Evolutionary conservation across 1,284 basidiomycete species (phyloP).

Genomic region (Cystobasidium pallidum): DNA sequence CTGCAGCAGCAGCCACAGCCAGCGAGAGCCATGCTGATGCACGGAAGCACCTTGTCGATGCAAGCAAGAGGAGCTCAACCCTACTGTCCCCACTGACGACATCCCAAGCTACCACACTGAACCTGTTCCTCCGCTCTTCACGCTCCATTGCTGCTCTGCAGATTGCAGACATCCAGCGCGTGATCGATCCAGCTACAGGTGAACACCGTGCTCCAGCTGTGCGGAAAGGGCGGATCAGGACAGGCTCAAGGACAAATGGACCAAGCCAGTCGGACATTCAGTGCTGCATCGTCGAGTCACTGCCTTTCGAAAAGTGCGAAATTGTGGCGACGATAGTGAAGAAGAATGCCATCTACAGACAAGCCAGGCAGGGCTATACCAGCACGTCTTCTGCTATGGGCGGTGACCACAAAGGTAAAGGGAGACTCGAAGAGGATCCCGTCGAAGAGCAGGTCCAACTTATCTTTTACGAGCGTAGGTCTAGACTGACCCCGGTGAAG

Average conservation of each 20-base stretch:
- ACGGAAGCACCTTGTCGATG: not conserved
- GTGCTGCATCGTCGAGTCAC: conserved; percentile 32
- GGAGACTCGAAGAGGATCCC: conserved; percentile 1
- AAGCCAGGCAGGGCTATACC: not conserved
- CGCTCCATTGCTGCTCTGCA: conserved; percentile 16
- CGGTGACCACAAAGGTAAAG: conserved; percentile 9
- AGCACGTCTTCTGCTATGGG: not conserved
- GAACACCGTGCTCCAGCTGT: not conserved
- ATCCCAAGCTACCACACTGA: conserved; percentile 13
- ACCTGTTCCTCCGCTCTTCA: conserved; percentile 30
- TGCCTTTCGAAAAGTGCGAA: conserved; percentile 40
- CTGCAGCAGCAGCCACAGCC: not conserved
- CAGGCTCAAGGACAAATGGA: not conserved
- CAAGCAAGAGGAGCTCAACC: not conserved
- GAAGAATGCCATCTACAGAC: conserved; percentile 36
- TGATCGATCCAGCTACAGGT: conserved; percentile 12
- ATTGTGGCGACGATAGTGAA: conserved; percentile 41
- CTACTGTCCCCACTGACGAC: conserved; percentile 1
- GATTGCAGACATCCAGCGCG: conserved; percentile 34
- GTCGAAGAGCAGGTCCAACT: conserved; percentile 17
- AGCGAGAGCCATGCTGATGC: not conserved
- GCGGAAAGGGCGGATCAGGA: conserved; percentile 11
- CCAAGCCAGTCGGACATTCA: not conserved
- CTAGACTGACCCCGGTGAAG: not conserved
- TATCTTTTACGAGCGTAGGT: conserved; percentile 39